Evolutionary conservation across 2,329 filamentous ascomycete genomes (phyloP).

Genomic region (Hypoxylon sp.): DNA sequence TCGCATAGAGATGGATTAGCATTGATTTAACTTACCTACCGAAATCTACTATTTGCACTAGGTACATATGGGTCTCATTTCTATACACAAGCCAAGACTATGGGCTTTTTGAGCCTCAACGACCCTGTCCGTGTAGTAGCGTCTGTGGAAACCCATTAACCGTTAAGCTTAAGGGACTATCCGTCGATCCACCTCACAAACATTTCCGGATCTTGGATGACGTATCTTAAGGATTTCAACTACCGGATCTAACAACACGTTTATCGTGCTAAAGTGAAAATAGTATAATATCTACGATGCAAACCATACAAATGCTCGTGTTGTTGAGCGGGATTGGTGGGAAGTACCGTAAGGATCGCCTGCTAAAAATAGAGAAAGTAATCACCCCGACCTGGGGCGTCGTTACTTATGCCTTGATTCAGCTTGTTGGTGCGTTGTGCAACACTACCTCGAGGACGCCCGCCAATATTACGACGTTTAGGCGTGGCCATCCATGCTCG

Average conservation of each 20-base stretch:
- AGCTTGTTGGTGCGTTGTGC: constrained; percentile 3
- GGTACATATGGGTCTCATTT: neutral
- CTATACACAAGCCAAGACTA: neutral
- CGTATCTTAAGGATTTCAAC: neutral
- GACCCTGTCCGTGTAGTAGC: neutral
- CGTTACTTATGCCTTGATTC: neutral
- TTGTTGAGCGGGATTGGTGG: neutral
- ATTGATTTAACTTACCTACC: neutral
- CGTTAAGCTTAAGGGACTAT: constrained; percentile 1
- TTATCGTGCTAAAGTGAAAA: neutral
- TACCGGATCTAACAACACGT: neutral
- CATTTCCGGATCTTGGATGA: neutral
- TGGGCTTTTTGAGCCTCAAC: neutral
- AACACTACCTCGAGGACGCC: constrained; percentile 8
- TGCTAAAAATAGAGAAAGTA: neutral
- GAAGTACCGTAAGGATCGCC: neutral
- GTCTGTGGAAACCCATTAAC: constrained; percentile 1
- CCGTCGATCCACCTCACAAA: constrained; percentile 3
- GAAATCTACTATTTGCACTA: neutral
- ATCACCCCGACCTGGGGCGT: neutral
- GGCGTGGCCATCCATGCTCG: constrained; percentile 7
- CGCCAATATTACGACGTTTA: constrained; percentile 3
- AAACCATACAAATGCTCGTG: neutral
- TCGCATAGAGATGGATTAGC: neutral
- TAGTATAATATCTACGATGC: neutral